phyloP scores from a whole-genome alignment of 306 rosid species.

The Fragaria ananassa region DNA sequence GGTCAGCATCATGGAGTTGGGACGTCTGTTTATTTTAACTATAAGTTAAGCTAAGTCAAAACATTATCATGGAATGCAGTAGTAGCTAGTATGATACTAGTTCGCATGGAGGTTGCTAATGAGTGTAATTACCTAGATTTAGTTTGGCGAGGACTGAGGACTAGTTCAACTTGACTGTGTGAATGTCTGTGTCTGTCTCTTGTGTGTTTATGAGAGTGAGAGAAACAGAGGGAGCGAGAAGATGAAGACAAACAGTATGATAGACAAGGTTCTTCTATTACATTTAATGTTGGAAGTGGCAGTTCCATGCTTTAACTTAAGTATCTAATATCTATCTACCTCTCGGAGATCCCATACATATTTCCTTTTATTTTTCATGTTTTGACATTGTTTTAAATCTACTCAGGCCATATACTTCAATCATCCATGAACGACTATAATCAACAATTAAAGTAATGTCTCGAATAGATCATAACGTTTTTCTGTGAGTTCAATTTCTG shows the following conservation, averaged over 20 bases:
- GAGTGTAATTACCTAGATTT: slow-evolving; percentile 6
- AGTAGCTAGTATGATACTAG: neutral
- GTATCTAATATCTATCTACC: slow-evolving; percentile 5
- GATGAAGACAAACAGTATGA: slow-evolving; percentile 72
- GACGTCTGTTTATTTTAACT: slow-evolving; percentile 28
- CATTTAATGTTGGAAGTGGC: slow-evolving; percentile 55
- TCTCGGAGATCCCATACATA: neutral
- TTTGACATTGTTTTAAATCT: neutral
- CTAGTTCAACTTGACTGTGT: slow-evolving; percentile 7
- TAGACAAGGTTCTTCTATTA: slow-evolving; percentile 45
- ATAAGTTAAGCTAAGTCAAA: neutral
- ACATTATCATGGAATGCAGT: neutral
- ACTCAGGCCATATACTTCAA: neutral
- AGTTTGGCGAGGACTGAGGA: neutral
- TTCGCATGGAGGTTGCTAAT: neutral
- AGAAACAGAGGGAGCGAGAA: slow-evolving; percentile 31
- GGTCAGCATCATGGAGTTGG: slow-evolving; percentile 16
- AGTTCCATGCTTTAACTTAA: slow-evolving; percentile 36
- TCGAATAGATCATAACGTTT: neutral
- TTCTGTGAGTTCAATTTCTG: too few relatives aligned
- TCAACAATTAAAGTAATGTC: neutral
- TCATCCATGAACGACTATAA: neutral
- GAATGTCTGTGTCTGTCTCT: neutral
- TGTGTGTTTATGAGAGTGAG: slow-evolving; percentile 23
- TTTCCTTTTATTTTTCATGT: neutral